A percentile compares a stretch with the other conserved stretches of the same genome.
phyloP scores from a whole-genome alignment of 805 yeast genomes.

The Candida germanica region DNA sequence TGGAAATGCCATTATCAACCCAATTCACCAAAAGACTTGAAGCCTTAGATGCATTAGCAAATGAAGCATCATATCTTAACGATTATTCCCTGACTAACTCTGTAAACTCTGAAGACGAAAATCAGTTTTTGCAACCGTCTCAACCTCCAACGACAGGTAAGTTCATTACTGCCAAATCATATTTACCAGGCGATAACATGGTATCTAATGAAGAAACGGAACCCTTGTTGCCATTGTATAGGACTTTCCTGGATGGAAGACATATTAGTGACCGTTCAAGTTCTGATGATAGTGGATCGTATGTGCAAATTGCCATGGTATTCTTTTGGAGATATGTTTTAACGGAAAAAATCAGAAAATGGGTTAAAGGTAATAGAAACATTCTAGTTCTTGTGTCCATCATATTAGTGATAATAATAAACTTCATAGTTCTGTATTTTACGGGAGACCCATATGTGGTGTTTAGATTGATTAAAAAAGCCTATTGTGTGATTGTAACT shows the following conservation, averaged over 20 bases:
- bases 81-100: slow-evolving; percentile 11
- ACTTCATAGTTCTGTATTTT: slow-evolving; percentile 10
- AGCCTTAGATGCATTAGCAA: slow-evolving; percentile 22
- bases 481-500: slow-evolving; percentile 1
- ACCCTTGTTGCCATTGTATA: slow-evolving; percentile 20
- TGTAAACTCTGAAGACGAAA: slow-evolving; percentile 2
- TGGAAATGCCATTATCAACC: slow-evolving; percentile 5
- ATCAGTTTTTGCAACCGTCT: slow-evolving; percentile 1
- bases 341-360: slow-evolving; percentile 14
- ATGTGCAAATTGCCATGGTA: too few relatives aligned
- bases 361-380: slow-evolving; percentile 6
- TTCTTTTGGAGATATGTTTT: slow-evolving; percentile 16
- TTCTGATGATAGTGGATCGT: too few relatives aligned
- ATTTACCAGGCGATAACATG: background rate
- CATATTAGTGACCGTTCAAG: too few relatives aligned
- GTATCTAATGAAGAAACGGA: slow-evolving; percentile 7
- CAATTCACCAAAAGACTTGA: slow-evolving; percentile 5
- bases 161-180: background rate
- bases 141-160: background rate
- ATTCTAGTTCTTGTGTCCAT: slow-evolving; percentile 2
- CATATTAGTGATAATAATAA: slow-evolving; percentile 7
- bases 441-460: slow-evolving; percentile 14
- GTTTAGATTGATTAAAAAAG: background rate
- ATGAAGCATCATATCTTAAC: slow-evolving; percentile 21
- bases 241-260: too few relatives aligned